Conservation (phyloP, 345 rosid species). For the Eucalyptus cloeziana region DNA sequence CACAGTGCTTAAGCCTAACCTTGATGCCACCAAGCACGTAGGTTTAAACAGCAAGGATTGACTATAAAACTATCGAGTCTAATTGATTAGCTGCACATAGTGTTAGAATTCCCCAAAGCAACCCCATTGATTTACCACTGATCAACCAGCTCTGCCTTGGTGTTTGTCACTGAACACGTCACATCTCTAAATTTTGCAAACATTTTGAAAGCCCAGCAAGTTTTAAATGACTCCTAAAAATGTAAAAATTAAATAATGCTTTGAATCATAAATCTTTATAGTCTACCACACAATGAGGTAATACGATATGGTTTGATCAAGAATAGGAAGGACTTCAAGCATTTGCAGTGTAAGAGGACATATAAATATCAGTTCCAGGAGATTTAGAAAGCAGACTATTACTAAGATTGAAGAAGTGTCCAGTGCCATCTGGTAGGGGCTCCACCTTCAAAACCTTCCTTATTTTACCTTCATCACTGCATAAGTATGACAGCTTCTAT, state of each 20-base stretch:
- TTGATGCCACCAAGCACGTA: background rate
- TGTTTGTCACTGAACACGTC: background rate
- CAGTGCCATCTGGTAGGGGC: conserved; percentile 93
- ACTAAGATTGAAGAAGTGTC: conserved; percentile 92
- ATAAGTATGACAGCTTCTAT: background rate
- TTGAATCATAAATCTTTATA: background rate
- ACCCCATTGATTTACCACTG: background rate
- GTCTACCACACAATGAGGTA: background rate
- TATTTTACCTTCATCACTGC: conserved; percentile 88
- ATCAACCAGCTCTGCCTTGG: background rate
- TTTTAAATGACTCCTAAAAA: background rate
- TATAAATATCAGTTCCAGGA: background rate
- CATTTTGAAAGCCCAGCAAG: background rate
- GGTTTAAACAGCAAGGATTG: background rate
- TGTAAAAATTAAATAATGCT: background rate
- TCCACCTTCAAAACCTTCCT: conserved; percentile 90
- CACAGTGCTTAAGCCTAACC: background rate
- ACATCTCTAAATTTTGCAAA: background rate
- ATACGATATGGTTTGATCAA: background rate
- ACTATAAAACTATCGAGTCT: background rate
- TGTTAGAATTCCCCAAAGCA: background rate
- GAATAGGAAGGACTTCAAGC: background rate
- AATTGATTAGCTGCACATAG: background rate
- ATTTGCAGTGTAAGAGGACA: background rate
- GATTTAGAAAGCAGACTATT: conserved; percentile 8